phyloP scores from a whole-genome alignment of 352 stramenopile genomes.

The Aphanomyces stellatus region DNA sequence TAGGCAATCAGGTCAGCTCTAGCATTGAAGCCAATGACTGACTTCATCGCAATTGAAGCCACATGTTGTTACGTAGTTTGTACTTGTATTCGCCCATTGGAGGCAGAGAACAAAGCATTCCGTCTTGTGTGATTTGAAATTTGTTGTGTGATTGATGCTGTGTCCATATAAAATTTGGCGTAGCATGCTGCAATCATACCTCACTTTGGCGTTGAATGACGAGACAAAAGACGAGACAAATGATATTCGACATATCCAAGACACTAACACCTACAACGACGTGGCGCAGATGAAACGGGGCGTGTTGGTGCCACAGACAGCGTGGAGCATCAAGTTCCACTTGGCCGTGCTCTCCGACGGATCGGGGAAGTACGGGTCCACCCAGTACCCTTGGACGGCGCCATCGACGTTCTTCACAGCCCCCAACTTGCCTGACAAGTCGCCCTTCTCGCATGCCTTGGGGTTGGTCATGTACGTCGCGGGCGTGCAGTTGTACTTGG shows the following conservation, averaged over 20 bases:
- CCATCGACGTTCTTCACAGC: conserved; percentile 26
- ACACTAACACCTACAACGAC: background rate
- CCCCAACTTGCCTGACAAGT: conserved; percentile 45
- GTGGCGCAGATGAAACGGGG: conserved; percentile 39
- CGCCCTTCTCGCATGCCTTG: conserved; percentile 43
- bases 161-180: background rate
- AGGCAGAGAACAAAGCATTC: no score
- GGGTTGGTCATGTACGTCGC: conserved; percentile 30
- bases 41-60: no score
- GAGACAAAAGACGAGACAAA: no score
- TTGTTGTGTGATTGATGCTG: background rate
- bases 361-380: conserved; percentile 30
- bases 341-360: conserved; percentile 30
- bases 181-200: background rate
- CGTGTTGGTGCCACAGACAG: conserved; percentile 35
- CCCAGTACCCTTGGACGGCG: conserved; percentile 27
- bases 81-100: no score
- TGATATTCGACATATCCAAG: no score
- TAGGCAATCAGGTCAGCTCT: no score
- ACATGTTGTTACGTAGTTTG: no score
- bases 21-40: no score
- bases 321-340: conserved; percentile 52
- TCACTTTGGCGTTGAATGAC: background rate
- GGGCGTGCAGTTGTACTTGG: conserved; percentile 34
- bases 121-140: background rate